Evolutionary conservation across 2,329 filamentous ascomycete species (phyloP).

Genomic region (Talaromyces pinophilus): DNA sequence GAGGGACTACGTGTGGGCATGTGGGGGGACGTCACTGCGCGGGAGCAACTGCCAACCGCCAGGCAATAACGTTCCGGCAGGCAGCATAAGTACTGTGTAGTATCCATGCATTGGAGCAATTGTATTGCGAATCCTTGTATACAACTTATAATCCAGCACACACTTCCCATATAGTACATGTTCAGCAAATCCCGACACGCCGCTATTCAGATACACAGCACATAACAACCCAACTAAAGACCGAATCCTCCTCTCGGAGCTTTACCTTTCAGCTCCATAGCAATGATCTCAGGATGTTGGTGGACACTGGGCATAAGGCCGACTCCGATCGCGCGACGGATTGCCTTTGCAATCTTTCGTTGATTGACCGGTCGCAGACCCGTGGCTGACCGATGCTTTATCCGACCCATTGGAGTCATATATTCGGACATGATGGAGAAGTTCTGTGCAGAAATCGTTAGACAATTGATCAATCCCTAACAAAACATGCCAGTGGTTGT

Average conservation of each 20-base stretch:
- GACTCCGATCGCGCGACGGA: constrained; percentile 82
- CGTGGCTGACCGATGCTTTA: constrained; percentile 73
- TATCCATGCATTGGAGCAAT: neutral
- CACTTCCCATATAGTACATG: constrained; percentile 11
- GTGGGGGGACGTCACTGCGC: constrained; percentile 8
- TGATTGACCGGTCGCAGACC: constrained; percentile 87
- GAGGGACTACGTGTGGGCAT: neutral
- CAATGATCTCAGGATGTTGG: constrained; percentile 78
- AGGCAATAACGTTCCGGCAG: neutral
- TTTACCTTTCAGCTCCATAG: constrained; percentile 37
- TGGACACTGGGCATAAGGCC: constrained; percentile 92
- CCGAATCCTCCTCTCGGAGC: constrained; percentile 24
- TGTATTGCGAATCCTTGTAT: neutral
- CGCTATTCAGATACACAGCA: neutral
- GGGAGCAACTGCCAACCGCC: neutral
- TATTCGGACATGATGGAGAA: constrained; percentile 89
- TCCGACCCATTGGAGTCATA: constrained; percentile 80
- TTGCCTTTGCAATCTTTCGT: constrained; percentile 87
- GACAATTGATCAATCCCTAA: neutral
- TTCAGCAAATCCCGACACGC: constrained; percentile 7
- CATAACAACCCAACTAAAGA: constrained; percentile 23
- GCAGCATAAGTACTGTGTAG: neutral
- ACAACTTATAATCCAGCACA: neutral
- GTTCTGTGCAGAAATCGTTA: constrained; percentile 61
- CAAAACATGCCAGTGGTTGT: neutral